phyloP scores from a whole-genome alignment of 1,139 yeast genomes.

The Suhomyces coccinellae region DNA sequence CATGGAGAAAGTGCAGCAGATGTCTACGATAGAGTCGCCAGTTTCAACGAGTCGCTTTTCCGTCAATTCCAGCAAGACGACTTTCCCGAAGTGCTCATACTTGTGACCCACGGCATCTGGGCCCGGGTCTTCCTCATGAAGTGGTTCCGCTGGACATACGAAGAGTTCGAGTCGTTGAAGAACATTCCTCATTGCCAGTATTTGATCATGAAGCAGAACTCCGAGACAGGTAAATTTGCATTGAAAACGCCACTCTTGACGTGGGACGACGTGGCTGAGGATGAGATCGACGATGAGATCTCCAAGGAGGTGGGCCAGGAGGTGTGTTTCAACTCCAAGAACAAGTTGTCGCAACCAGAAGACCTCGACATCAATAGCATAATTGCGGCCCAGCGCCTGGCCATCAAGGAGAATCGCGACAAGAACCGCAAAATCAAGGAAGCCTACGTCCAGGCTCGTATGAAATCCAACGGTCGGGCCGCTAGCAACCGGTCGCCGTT shows the following conservation, averaged over 20 bases:
- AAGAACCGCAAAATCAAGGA: slow-evolving; percentile 42
- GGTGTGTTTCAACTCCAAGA: slow-evolving; percentile 41
- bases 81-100: slow-evolving; percentile 72
- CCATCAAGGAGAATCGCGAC: slow-evolving; percentile 36
- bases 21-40: slow-evolving; percentile 86
- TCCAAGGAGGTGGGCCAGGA: slow-evolving; percentile 45
- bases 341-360: slow-evolving; percentile 35
- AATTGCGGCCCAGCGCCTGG: slow-evolving; percentile 47
- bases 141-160: slow-evolving; percentile 92
- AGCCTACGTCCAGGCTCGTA: slow-evolving; percentile 25
- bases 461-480: background rate
- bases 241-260: slow-evolving; percentile 56
- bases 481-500: slow-evolving; percentile 16
- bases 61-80: slow-evolving; percentile 70
- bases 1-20: slow-evolving; percentile 96
- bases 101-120: slow-evolving; percentile 94
- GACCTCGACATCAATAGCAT: slow-evolving; percentile 46
- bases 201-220: slow-evolving; percentile 67
- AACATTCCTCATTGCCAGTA: slow-evolving; percentile 86
- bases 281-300: slow-evolving; percentile 41
- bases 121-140: slow-evolving; percentile 88
- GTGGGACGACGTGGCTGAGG: slow-evolving; percentile 57
- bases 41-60: slow-evolving; percentile 82
- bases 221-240: slow-evolving; percentile 40
- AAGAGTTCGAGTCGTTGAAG: slow-evolving; percentile 76